Percentiles rank a stretch among this genome's conserved stretches.
These are phyloP conservation scores for Corymbia maculata DNA, from an alignment of 345 rosid genomes.

Conservation along the genomic window DNA sequence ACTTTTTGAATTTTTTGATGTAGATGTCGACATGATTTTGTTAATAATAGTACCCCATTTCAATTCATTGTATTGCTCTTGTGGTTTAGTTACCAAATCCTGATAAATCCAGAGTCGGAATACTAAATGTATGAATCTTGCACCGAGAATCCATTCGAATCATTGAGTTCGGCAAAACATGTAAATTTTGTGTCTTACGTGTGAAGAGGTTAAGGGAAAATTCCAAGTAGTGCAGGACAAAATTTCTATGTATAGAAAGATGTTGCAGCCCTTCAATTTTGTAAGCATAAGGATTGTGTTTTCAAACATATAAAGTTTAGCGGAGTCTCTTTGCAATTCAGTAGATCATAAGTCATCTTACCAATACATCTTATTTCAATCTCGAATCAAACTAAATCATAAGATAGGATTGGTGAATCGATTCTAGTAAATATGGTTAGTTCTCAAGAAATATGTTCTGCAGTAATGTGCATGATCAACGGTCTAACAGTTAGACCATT, in stretches of 20 bases:
- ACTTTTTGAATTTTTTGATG: neutral
- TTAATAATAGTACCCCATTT: neutral
- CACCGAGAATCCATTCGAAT: neutral
- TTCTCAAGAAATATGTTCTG: neutral
- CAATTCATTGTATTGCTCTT: fast-evolving
- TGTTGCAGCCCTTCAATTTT: neutral
- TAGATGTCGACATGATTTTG: neutral
- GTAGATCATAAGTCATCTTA: neutral
- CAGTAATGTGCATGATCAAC: neutral
- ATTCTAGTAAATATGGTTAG: neutral
- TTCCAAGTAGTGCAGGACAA: neutral
- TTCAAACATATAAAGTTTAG: neutral
- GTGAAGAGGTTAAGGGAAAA: neutral
- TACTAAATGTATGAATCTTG: neutral
- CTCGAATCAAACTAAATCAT: neutral
- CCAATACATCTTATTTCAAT: neutral
- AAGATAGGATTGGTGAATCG: neutral
- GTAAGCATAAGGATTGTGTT: neutral
- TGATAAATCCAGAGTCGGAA: fast-evolving
- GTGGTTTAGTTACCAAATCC: neutral
- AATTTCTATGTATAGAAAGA: neutral
- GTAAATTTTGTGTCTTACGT: neutral
- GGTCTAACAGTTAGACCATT: neutral
- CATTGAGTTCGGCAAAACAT: neutral
- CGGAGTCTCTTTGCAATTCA: neutral